Evolutionary conservation across 2,329 filamentous ascomycete genomes (phyloP), one percentile per base, ranked within the genome.

Genomic region (Beauveria sp.): DNA sequence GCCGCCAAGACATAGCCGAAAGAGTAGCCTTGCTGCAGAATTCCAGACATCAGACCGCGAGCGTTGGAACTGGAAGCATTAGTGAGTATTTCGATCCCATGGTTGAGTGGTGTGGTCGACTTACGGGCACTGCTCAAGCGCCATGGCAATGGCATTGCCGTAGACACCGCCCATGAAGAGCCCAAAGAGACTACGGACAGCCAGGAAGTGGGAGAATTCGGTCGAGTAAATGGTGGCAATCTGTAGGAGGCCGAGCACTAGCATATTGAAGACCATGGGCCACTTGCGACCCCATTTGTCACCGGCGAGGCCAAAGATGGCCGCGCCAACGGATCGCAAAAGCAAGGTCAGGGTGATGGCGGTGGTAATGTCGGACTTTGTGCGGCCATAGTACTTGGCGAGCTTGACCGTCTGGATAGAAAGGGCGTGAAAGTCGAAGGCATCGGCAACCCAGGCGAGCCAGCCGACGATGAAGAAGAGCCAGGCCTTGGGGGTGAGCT

Each of bases 111-210:
- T 26, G 20, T 18, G 14, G 20, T 24, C n/a, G 40, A 77, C 82
- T 74, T 75, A 81, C 78, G 86, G 86, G 73, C 85, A 88, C 67
- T 88, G 86, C 70, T 92, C 89, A 9, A 92, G 78, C 0, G 88
- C 88, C 84, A 90, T 92, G 54, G 88, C 87, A 50, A 90, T 87
- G 42, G 88, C 88, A 68, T 91, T 90, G 42, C 89, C 89, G 72
- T 91, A 91, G 14, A 92, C 86, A 66, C 89, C 89, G 43, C 89
- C 89, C 89, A 92, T 92, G 73, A 90, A 90, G 14, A 92, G 77
- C 22, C 89, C 89, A 67, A 91, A 92, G 14, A 91, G 74, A 64
- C 84, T 84, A 56, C 89, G 80, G 1, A 91, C 88, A 9, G 84
- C 88, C n/a, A 92, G 75, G 72, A 93, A 93, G 67, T 90, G 83